Conservation (phyloP, 2,329 filamentous ascomycete genomes). For the Cordyceps tenuipes region DNA sequence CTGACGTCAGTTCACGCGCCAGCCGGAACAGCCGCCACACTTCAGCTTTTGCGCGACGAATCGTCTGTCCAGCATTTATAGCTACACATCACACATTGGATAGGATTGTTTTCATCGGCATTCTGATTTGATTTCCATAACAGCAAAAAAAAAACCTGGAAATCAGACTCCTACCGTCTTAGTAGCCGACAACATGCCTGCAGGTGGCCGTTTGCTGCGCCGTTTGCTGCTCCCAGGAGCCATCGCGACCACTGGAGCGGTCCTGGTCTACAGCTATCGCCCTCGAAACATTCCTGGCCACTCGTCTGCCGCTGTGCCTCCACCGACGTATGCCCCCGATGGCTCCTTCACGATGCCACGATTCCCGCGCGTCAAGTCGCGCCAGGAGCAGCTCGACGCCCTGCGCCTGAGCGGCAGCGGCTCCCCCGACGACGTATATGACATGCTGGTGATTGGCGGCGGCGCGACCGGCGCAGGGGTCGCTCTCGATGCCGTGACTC, state of each 20-base stretch:
- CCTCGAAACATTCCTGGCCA: constrained; percentile 65
- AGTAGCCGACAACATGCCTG: background rate
- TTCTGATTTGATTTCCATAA: background rate
- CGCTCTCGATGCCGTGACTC: constrained; percentile 61
- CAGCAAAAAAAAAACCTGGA: background rate
- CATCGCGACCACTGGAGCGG: constrained; percentile 34
- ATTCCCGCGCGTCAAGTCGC: constrained; percentile 55
- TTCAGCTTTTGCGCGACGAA: background rate
- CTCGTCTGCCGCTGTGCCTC: constrained; percentile 59
- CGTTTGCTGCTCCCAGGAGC: constrained; percentile 36
- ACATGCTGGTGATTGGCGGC: constrained; percentile 62
- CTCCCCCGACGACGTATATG: constrained; percentile 44
- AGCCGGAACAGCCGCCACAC: background rate
- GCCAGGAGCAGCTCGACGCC: constrained; percentile 56
- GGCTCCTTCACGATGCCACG: constrained; percentile 58
- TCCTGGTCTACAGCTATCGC: constrained; percentile 49
- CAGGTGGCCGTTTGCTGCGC: constrained; percentile 24
- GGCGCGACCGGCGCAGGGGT: constrained; percentile 65
- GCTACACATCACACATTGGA: background rate
- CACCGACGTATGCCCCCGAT: constrained; percentile 60
- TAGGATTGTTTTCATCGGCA: background rate
- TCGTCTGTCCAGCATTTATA: background rate
- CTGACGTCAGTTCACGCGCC: background rate
- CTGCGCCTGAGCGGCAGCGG: constrained; percentile 37
- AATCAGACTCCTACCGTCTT: background rate